Base-by-base conservation (phyloP, 495 filamentous ascomycete species). In the Aspergillus incahuasiensis region DNA sequence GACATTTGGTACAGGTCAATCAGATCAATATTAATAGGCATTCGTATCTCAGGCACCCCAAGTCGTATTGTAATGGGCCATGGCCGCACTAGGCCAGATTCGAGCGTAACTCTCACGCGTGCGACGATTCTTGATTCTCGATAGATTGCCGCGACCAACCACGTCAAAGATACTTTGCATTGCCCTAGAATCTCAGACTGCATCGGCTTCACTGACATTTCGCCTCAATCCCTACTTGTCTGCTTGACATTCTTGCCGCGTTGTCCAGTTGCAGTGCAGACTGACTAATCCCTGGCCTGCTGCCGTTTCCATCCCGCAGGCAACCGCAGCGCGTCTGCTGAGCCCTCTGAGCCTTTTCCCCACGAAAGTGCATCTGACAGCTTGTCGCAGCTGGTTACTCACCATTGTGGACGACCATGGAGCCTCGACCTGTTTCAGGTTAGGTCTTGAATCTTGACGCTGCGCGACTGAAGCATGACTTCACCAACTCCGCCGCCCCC, bases 401-500 rank as follows among this genome's bases (percentile, higher is more conserved):
- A 25, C 38, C 34, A 51, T 42, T 43, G 28, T 52, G 39, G 45
- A 24, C 25, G 34, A 56, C 50, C 53, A 63, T 63, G 60, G 56
- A 54, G 53, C 56, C 54, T 44, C 56, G 45, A 54, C 39, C 50
- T 38, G 52, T 32, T 50, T 60, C 39, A 45, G 59, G 52, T 22
- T 59, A 60, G 55, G 39, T 58, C 55, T 22, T 59, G 58, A 53
- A 32, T 59, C 56, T 50, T 46, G 49, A 30, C 44, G 35, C 18
- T 18, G 48, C 48, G 34, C 38, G 34, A 28, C 20, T 56, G 46
- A 56, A 50, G 45, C 63, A 81, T 78, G 74, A 74, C 61, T 55
- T 63, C 66, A 15, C 64, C 69, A 39, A 63, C 68, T 45, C 76
- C 73, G 59, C 75, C 74, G 21, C 73, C 77, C 50, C 82, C 82